Evolutionary conservation across 2,329 filamentous ascomycete genomes (phyloP).

Genomic region (Sphaerulina populicola): DNA sequence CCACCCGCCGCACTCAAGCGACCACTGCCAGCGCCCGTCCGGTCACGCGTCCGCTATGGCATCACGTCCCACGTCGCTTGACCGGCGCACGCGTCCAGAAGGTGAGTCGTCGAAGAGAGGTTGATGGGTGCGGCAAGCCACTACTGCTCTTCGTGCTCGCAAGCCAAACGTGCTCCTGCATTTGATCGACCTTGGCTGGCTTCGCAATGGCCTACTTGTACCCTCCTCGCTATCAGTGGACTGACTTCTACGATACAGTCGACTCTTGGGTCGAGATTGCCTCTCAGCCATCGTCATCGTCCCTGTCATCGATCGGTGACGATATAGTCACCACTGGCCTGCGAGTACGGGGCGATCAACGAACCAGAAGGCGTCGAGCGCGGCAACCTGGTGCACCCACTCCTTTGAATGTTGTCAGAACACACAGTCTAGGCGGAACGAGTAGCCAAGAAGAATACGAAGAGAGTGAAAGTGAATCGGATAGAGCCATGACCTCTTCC

Average conservation of each 20-base stretch:
- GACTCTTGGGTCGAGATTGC: slow-evolving; percentile 96
- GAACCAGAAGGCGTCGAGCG: slow-evolving; percentile 49
- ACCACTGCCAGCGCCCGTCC: slow-evolving; percentile 17
- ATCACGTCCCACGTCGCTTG: slow-evolving; percentile 27
- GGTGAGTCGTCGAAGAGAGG: slow-evolving; percentile 20
- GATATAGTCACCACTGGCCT: slow-evolving; percentile 88
- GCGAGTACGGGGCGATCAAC: slow-evolving; percentile 59
- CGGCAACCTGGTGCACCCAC: slow-evolving; percentile 38
- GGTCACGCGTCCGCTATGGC: slow-evolving; percentile 26
- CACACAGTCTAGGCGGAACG: slow-evolving; percentile 39
- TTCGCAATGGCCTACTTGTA: slow-evolving; percentile 20
- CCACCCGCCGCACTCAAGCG: slow-evolving; percentile 16
- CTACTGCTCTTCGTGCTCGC: background rate
- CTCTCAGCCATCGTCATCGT: slow-evolving; percentile 88
- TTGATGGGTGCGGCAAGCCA: background rate
- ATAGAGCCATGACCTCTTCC: slow-evolving; percentile 58
- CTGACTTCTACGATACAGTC: slow-evolving; percentile 36
- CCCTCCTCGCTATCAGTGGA: slow-evolving; percentile 17
- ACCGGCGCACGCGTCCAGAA: slow-evolving; percentile 26
- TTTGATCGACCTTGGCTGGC: background rate
- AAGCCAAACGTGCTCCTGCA: slow-evolving; percentile 4
- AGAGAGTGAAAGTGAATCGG: slow-evolving; percentile 84
- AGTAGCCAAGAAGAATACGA: slow-evolving; percentile 94
- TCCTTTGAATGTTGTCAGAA: slow-evolving; percentile 37
- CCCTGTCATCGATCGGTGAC: slow-evolving; percentile 72